These are phyloP conservation scores for Pestalotiopsis sp. DNA, from an alignment of 2,329 filamentous ascomycete species.

Conservation along the genomic window DNA sequence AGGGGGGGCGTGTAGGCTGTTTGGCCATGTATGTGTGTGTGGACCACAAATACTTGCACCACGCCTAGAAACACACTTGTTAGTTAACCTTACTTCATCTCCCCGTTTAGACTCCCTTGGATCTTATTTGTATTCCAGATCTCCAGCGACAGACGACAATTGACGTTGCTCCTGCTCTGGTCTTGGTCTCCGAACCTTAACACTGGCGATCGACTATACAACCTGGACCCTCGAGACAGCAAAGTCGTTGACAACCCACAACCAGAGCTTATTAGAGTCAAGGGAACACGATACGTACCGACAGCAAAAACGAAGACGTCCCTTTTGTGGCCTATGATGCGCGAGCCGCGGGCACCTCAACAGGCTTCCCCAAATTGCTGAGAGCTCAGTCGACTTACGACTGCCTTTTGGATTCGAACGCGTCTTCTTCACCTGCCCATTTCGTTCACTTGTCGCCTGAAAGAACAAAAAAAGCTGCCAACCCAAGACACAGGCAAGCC, in stretches of 20 bases:
- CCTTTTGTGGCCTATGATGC: conserved; percentile 10
- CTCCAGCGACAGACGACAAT: not conserved
- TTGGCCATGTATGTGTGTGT: not conserved
- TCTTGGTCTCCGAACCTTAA: not conserved
- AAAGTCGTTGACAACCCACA: not conserved
- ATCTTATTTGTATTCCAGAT: conserved; percentile 3
- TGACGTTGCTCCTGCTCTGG: not conserved
- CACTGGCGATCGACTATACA: not conserved
- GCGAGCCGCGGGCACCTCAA: conserved; percentile 7
- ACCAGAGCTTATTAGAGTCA: not conserved
- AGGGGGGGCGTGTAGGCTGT: not conserved
- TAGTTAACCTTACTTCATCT: conserved; percentile 20
- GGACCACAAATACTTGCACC: conserved; percentile 24
- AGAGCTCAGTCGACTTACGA: not conserved
- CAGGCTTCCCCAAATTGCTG: conserved; percentile 11
- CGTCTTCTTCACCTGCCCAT: conserved; percentile 11
- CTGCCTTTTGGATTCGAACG: not conserved
- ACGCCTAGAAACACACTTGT: conserved; percentile 16
- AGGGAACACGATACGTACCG: not conserved
- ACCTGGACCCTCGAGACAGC: not conserved
- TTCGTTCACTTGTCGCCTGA: not conserved
- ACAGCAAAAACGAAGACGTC: not conserved
- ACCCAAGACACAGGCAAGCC: not conserved
- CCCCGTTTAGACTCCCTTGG: conserved; percentile 20
- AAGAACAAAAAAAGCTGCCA: not conserved